phyloP scores from a whole-genome alignment of 352 stramenopile genomes.

The Phytophthora quininea region DNA sequence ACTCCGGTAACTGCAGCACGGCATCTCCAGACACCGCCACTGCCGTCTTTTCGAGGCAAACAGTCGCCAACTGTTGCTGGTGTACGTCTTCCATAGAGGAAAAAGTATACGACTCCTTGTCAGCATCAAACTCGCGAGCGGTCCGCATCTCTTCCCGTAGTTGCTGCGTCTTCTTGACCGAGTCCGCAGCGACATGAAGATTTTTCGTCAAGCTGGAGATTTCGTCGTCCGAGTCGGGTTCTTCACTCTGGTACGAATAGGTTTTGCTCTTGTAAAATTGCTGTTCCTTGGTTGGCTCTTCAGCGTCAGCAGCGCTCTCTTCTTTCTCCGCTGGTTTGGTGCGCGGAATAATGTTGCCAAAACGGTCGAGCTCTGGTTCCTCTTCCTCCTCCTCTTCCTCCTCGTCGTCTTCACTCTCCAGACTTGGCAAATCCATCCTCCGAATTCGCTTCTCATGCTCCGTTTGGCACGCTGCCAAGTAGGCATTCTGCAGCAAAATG shows the following conservation, averaged over 20 bases:
- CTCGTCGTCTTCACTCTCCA: constrained; percentile 65
- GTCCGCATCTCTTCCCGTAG: constrained; percentile 52
- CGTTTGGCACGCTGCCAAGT: constrained; percentile 65
- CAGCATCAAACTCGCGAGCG: constrained; percentile 22
- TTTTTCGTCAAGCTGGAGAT: constrained; percentile 66
- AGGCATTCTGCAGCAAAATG: constrained; percentile 49
- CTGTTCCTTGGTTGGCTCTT: constrained; percentile 33
- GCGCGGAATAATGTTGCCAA: constrained; percentile 40
- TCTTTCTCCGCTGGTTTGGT: constrained; percentile 31
- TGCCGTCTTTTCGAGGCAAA: constrained; percentile 71
- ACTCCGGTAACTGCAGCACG: constrained; percentile 72
- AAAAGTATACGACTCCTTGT: constrained; percentile 48
- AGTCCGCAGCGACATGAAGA: constrained; percentile 48
- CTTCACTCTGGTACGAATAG: constrained; percentile 36
- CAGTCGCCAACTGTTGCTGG: constrained; percentile 60
- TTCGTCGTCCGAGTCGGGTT: constrained; percentile 58
- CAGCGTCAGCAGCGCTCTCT: constrained; percentile 12
- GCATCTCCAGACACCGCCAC: constrained; percentile 77
- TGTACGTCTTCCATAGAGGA: constrained; percentile 78
- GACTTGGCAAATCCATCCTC: constrained; percentile 62
- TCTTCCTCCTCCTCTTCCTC: constrained; percentile 49
- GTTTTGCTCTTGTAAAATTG: constrained; percentile 65
- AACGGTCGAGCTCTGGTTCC: constrained; percentile 37
- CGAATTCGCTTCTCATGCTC: constrained; percentile 61
- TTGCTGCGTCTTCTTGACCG: constrained; percentile 68